These are phyloP conservation scores for Elsinoe perseae DNA, from an alignment of 2,329 filamentous ascomycete genomes.

Conservation along the genomic window DNA sequence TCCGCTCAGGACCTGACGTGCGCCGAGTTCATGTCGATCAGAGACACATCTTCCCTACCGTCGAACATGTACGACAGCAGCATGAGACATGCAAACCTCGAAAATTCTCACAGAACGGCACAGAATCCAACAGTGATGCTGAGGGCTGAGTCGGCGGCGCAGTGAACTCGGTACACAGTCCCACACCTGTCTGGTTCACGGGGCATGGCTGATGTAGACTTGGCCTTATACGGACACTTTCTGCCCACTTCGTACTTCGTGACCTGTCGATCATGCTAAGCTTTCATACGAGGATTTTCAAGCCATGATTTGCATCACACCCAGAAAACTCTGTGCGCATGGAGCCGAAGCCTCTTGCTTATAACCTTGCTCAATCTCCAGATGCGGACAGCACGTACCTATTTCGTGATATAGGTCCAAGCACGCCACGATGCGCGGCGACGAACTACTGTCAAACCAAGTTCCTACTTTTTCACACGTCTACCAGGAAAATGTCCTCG, in stretches of 20 bases:
- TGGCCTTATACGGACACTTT: background rate
- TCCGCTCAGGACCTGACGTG: background rate
- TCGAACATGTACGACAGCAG: background rate
- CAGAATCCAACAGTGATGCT: background rate
- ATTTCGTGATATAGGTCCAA: constrained; percentile 5
- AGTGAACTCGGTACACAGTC: no score
- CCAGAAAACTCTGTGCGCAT: background rate
- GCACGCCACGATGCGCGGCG: background rate
- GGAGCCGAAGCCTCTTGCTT: background rate
- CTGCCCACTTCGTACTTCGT: constrained; percentile 11
- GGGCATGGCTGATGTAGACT: background rate
- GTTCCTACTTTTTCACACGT: background rate
- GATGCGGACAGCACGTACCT: background rate
- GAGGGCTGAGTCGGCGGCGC: background rate
- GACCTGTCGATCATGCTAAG: constrained; percentile 13
- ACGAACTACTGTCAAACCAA: constrained; percentile 6
- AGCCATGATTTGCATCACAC: background rate
- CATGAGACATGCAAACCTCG: background rate
- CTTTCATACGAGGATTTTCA: constrained; percentile 12
- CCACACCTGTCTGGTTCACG: constrained; percentile 2
- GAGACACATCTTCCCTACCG: background rate
- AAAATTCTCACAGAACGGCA: background rate
- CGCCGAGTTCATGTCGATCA: constrained; percentile 1
- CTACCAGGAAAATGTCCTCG: background rate
- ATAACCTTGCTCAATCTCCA: constrained; percentile 8